Conservation (phyloP, 2,329 filamentous ascomycete genomes). For the Exophiala sideris region DNA sequence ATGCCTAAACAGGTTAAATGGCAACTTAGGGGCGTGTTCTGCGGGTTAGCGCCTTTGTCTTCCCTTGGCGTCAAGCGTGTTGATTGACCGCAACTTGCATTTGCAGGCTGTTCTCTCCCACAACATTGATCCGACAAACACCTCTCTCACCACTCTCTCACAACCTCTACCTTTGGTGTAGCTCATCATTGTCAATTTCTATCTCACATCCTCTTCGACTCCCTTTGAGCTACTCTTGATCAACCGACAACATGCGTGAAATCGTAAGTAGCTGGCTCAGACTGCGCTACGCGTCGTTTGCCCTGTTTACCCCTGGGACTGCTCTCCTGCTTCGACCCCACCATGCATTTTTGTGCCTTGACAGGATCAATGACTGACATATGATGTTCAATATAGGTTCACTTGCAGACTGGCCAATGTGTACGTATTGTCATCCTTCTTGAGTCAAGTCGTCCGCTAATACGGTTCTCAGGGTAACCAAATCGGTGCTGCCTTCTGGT, state of each 20-base stretch:
- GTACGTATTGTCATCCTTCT: constrained; percentile 56
- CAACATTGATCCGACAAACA: not conserved
- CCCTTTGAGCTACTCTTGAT: constrained; percentile 2
- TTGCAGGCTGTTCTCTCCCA: too few species aligned
- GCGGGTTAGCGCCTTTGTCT: too few species aligned
- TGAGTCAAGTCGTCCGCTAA: constrained; percentile 33
- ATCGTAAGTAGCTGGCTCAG: constrained; percentile 55
- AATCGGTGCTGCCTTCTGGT: constrained; percentile 99
- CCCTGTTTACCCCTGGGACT: constrained; percentile 31
- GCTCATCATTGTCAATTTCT: not conserved
- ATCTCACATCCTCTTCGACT: constrained; percentile 3
- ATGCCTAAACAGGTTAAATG: too few species aligned
- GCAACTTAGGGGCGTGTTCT: too few species aligned
- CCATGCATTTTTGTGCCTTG: constrained; percentile 20
- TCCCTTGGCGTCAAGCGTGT: too few species aligned
- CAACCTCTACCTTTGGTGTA: not conserved
- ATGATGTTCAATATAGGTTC: constrained; percentile 67
- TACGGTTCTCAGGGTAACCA: constrained; percentile 79
- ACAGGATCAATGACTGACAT: constrained; percentile 52
- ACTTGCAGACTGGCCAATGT: constrained; percentile 99
- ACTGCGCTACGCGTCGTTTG: constrained; percentile 37
- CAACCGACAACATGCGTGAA: constrained; percentile 63
- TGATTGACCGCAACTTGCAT: too few species aligned
- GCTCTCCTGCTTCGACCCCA: constrained; percentile 29
- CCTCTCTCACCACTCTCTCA: not conserved